phyloP scores from a whole-genome alignment of 2,329 filamentous ascomycete species.

The Xylaria sp. region DNA sequence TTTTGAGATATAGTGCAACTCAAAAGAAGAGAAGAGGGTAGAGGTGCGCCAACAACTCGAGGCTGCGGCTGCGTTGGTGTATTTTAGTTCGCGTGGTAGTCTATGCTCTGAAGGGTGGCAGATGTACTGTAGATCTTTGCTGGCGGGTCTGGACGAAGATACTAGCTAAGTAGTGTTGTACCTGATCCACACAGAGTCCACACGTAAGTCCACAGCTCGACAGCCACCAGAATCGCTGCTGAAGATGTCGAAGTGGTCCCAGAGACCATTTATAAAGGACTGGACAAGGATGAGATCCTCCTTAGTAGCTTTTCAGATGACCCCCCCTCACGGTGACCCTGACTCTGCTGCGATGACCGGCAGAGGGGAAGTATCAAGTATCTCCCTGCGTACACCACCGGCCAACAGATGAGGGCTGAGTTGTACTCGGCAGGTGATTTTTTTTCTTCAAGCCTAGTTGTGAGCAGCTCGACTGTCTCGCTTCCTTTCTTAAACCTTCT shows the following conservation, averaged over 20 bases:
- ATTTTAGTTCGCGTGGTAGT: conserved; percentile 52
- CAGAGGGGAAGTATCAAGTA: conserved; percentile 16
- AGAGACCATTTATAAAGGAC: conserved; percentile 39
- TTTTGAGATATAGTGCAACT: conserved; percentile 45
- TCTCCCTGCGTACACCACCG: conserved; percentile 20
- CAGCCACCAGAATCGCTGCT: conserved; percentile 47
- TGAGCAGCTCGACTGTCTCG: conserved; percentile 4
- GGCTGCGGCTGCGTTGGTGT: conserved; percentile 52
- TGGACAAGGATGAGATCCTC: conserved; percentile 45
- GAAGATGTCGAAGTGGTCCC: conserved; percentile 44
- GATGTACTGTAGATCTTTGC: conserved; percentile 50
- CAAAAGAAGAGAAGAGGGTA: conserved; percentile 48
- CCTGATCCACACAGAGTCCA: conserved; percentile 40
- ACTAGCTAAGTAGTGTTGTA: conserved; percentile 42
- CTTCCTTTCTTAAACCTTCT: too few relatives aligned
- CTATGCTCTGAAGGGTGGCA: conserved; percentile 47
- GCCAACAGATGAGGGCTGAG: conserved; percentile 11
- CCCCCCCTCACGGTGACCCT: conserved; percentile 33
- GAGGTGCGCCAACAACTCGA: conserved; percentile 48
- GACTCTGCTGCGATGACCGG: conserved; percentile 33
- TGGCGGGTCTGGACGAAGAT: conserved; percentile 46
- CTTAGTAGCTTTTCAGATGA: conserved; percentile 39
- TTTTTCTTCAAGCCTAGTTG: neutral
- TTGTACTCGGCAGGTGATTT: conserved; percentile 3
- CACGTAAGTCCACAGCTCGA: conserved; percentile 45